Base-by-base conservation (phyloP, 805 yeast genomes). In the Torulaspora indica region DNA sequence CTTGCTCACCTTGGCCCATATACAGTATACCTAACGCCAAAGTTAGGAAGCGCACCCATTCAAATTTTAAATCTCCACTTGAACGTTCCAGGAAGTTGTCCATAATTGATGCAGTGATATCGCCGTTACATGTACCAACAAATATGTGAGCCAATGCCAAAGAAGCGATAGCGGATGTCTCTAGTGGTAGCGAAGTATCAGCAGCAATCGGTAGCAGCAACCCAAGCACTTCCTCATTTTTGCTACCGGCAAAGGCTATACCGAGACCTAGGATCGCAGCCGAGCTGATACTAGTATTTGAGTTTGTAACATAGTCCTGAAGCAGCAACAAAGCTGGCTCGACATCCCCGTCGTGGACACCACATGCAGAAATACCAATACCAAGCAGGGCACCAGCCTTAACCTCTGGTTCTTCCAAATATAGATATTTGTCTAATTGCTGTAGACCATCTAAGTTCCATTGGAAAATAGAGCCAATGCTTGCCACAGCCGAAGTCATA, bases 301-400 rank as follows among this genome's bases (percentile, higher is more conserved):
- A 66, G 54, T 80, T 85, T 39, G 76, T 73, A 23, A 86, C 82
- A 58, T 85, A 86, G 51, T 91, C 98, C 65, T 82, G 88, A 51
- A 93, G 75, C 53, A 93, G 70, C 23, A 95, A 81, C 49, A 87
- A 73, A 5, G 97, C 91, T 1, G 97, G 91, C 52, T 89, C 98
- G 34, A 90, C 87, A 50, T 91, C 98, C 24, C 65, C 67, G 62
- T 91, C 96, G 67, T 87, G 96, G 43, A 93, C 91, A 67, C 95
- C 95, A 17, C 95, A 76, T 23, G 95, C 86, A 5, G 88, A 82
- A 38, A 93, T 76, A 65, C 98, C 98, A 66, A 88, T 87, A 65
- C 98, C 99, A 53, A 93, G 75, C 46, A 93, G 73, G 4, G 98
- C 96, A 68, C 99, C 99, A 5, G 98, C 96, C 69, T 88, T 88